A percentile compares a stretch with the other conserved stretches of the same genome.
These are phyloP conservation scores for Calophaca sinica DNA, from an alignment of 306 rosid species.

Conservation along the genomic window DNA sequence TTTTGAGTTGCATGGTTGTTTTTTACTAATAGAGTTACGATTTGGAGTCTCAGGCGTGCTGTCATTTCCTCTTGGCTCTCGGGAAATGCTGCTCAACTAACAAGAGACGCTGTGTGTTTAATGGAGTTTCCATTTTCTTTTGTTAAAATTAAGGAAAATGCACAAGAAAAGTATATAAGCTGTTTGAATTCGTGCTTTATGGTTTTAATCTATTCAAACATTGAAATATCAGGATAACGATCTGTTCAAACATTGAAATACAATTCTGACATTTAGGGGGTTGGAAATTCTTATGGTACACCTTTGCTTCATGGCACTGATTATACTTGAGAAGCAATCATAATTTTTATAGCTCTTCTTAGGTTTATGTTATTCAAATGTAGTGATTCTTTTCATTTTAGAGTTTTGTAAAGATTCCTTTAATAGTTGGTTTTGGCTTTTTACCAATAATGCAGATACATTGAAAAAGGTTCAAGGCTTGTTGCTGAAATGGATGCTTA, in stretches of 20 bases:
- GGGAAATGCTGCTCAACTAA: constrained; percentile 3
- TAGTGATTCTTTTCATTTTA: background rate
- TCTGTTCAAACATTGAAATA: background rate
- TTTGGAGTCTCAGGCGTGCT: background rate
- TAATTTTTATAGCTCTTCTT: constrained; percentile 1
- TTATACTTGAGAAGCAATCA: constrained; percentile 25
- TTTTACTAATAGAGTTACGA: background rate
- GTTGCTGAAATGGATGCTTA: constrained; percentile 58
- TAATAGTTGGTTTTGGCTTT: constrained; percentile 36
- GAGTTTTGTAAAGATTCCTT: constrained; percentile 10
- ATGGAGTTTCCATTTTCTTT: too few species aligned
- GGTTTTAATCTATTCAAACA: background rate
- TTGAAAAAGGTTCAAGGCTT: constrained; percentile 48
- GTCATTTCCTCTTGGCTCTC: background rate
- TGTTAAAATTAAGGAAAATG: too few species aligned
- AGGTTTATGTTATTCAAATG: constrained; percentile 18
- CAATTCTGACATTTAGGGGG: background rate
- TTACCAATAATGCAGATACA: constrained; percentile 59
- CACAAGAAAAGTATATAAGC: too few species aligned
- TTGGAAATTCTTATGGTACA: too few species aligned
- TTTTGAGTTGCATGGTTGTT: constrained; percentile 4
- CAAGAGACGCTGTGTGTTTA: background rate
- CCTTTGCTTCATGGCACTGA: constrained; percentile 1
- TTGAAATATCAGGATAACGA: too few species aligned
- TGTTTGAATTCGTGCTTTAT: too few species aligned